A percentile compares a stretch with the other conserved stretches of the same genome.
Evolutionary conservation across 192 early-diverging fungal genomes (phyloP).

Genomic region (Linderina pennispora): DNA sequence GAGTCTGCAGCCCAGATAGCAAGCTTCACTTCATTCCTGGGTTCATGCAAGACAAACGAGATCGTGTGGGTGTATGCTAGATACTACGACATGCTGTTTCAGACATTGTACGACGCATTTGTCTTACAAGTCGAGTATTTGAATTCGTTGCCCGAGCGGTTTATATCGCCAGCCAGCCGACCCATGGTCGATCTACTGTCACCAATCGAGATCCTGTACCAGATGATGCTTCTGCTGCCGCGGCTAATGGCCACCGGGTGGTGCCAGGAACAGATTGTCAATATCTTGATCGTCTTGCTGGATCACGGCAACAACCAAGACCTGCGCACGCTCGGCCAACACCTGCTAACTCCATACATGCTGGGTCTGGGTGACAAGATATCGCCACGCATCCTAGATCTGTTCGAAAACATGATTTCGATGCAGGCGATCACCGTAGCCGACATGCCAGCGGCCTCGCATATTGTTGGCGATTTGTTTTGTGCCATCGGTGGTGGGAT

Average conservation of each 20-base stretch:
- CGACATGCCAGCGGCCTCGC: slow-evolving; percentile 33
- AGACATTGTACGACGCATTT: slow-evolving; percentile 20
- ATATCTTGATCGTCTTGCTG: slow-evolving; percentile 35
- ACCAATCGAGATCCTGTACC: slow-evolving; percentile 16
- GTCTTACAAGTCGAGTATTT: slow-evolving; percentile 11
- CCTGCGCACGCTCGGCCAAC: slow-evolving; percentile 26
- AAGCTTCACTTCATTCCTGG: slow-evolving; percentile 1
- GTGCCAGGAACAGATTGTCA: slow-evolving; percentile 32
- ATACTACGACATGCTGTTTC: slow-evolving; percentile 22
- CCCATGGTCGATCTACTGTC: slow-evolving; percentile 16
- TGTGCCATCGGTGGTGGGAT: slow-evolving; percentile 31
- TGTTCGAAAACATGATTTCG: slow-evolving; percentile 33
- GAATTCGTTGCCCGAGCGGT: slow-evolving; percentile 30
- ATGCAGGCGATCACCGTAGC: slow-evolving; percentile 31
- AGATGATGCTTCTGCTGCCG: slow-evolving; percentile 24
- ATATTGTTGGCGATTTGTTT: slow-evolving; percentile 26
- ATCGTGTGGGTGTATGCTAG: slow-evolving; percentile 27
- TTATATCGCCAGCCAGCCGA: slow-evolving; percentile 17
- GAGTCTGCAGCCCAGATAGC: slow-evolving; percentile 4
- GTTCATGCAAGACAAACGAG: slow-evolving; percentile 23
- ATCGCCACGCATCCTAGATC: slow-evolving; percentile 16
- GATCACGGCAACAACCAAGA: slow-evolving; percentile 45
- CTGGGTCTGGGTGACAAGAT: slow-evolving; percentile 8
- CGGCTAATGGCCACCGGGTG: slow-evolving; percentile 27
- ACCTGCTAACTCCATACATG: slow-evolving; percentile 30